These are phyloP conservation scores for Fusarium papillatum DNA, from an alignment of 2,329 filamentous ascomycete genomes.

Conservation along the genomic window DNA sequence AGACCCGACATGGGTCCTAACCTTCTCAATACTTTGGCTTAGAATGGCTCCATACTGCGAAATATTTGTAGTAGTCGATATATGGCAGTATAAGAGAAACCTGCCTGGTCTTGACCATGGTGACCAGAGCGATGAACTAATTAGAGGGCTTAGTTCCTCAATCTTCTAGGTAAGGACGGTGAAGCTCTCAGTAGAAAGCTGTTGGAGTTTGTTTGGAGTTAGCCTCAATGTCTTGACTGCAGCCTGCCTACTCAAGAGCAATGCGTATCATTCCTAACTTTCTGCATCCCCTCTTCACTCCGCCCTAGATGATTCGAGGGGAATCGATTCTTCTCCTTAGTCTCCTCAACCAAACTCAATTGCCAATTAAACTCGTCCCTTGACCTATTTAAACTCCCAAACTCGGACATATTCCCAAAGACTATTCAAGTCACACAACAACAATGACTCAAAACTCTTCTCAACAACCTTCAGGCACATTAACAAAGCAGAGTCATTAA, in stretches of 20 bases:
- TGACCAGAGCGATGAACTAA: background rate
- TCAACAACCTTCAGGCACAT: background rate
- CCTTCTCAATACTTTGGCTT: background rate
- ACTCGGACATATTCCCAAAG: background rate
- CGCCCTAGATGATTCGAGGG: background rate
- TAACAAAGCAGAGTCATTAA: background rate
- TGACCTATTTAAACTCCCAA: background rate
- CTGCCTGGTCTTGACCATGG: background rate
- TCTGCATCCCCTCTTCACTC: background rate
- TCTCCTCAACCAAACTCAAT: background rate
- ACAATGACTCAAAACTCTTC: background rate
- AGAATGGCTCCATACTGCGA: background rate
- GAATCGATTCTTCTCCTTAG: accelerated
- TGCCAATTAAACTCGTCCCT: background rate
- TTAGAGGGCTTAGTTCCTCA: background rate
- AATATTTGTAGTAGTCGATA: background rate
- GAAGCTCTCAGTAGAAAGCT: background rate
- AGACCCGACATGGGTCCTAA: background rate
- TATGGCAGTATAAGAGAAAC: background rate
- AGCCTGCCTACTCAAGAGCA: background rate
- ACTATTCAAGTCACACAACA: background rate
- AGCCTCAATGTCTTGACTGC: background rate
- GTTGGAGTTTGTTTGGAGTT: background rate
- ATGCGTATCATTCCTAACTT: background rate
- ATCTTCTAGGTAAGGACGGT: background rate